A percentile compares a stretch with the other conserved stretches of the same genome.
Evolutionary conservation across 225 moss, liverwort and hornwort species (phyloP).

Genomic region (Lunularia cruciata): DNA sequence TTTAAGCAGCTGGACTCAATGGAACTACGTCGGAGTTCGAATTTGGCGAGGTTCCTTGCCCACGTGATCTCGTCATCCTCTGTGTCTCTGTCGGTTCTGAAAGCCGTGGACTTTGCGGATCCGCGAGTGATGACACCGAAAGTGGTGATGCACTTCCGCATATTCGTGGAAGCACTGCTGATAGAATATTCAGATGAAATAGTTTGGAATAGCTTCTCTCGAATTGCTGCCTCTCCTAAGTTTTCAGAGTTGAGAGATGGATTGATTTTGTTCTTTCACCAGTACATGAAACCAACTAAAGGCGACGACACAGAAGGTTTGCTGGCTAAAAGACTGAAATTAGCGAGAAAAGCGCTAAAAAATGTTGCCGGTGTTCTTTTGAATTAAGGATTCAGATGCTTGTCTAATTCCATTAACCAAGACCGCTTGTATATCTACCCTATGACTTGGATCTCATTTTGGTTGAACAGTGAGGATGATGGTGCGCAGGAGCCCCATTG

Average conservation of each 20-base stretch:
- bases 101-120: constrained; percentile 84
- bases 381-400: too few relatives aligned
- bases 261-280: constrained; percentile 59
- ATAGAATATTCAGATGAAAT: constrained; percentile 58
- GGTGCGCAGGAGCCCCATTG: too few relatives aligned
- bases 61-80: constrained; percentile 60
- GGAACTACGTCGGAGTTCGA: constrained; percentile 74
- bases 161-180: constrained; percentile 66
- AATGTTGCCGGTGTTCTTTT: constrained; percentile 56
- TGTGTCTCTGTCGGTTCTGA: constrained; percentile 75
- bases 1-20: constrained; percentile 85
- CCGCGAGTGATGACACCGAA: constrained; percentile 65
- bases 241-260: constrained; percentile 65
- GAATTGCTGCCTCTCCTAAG: constrained; percentile 67
- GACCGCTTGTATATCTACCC: too few relatives aligned
- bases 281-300: constrained; percentile 40
- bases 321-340: constrained; percentile 46
- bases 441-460: too few relatives aligned
- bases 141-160: constrained; percentile 75
- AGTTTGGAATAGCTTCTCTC: constrained; percentile 76
- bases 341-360: constrained; percentile 70
- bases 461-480: too few relatives aligned
- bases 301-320: constrained; percentile 28
- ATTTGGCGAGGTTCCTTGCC: constrained; percentile 78
- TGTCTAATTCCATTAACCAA: too few relatives aligned